These are phyloP conservation scores for Fraxinus floribunda DNA, from an alignment of 305 asterid genomes.

Conservation along the genomic window DNA sequence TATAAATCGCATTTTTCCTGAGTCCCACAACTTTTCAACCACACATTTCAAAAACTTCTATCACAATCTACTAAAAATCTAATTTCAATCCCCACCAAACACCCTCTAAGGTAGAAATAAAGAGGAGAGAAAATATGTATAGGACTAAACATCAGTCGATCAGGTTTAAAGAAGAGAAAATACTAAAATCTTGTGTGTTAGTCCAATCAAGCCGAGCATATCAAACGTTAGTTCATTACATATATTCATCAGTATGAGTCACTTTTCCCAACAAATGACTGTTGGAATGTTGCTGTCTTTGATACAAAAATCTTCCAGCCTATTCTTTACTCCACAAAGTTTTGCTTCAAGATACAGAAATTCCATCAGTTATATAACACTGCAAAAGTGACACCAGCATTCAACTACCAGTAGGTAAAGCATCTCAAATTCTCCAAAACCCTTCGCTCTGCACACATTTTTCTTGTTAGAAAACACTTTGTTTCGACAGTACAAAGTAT, in stretches of 20 bases:
- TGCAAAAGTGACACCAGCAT: constrained; percentile 26
- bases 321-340: constrained; percentile 8
- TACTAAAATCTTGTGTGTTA: background rate
- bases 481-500: background rate
- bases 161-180: background rate
- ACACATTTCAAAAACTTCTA: no score
- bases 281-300: constrained; percentile 32
- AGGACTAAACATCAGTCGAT: no score
- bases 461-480: background rate
- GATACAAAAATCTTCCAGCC: constrained; percentile 12
- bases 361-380: constrained; percentile 18
- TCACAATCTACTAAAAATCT: no score
- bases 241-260: background rate
- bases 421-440: constrained; percentile 29
- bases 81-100: no score
- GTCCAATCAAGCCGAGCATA: background rate
- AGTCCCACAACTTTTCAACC: no score
- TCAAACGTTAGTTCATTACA: background rate
- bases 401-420: constrained; percentile 43
- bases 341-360: constrained; percentile 55
- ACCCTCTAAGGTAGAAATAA: no score
- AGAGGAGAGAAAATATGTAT: no score
- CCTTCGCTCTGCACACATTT: constrained; percentile 32
- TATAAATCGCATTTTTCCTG: no score
- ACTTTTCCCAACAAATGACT: constrained; percentile 3